Conservation (phyloP, 2,329 filamentous ascomycete genomes). For the Trichoderma gracile region DNA sequence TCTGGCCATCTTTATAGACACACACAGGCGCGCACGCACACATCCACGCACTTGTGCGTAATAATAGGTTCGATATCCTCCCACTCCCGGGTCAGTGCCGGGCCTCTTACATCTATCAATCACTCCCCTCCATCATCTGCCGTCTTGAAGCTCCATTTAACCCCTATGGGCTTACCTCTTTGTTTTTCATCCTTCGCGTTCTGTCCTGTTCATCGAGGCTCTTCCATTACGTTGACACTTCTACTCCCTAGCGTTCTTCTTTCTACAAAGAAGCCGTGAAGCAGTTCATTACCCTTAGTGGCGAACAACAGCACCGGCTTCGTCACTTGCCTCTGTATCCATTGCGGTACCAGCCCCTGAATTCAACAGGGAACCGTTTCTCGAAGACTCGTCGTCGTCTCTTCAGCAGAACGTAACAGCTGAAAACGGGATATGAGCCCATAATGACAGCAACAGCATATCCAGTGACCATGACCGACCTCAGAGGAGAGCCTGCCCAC, state of each 20-base stretch:
- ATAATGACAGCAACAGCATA: constrained; percentile 62
- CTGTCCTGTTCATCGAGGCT: not conserved
- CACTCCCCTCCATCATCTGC: constrained; percentile 52
- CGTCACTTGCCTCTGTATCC: not conserved
- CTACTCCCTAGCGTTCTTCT: not conserved
- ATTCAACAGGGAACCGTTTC: not conserved
- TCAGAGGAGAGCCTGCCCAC: constrained; percentile 61
- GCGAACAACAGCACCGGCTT: constrained; percentile 4
- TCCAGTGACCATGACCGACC: constrained; percentile 63
- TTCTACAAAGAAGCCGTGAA: not conserved
- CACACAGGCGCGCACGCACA: constrained; percentile 8
- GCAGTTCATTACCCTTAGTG: not conserved
- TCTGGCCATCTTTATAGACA: constrained; percentile 16
- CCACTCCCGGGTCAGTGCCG: constrained; percentile 52
- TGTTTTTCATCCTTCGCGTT: constrained; percentile 39
- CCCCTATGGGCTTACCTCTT: constrained; percentile 45
- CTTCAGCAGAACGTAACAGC: constrained; percentile 22
- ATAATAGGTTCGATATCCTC: constrained; percentile 37
- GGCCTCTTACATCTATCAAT: constrained; percentile 43
- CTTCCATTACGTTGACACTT: not conserved
- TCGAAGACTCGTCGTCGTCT: not conserved
- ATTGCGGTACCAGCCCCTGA: constrained; percentile 9
- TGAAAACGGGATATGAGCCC: constrained; percentile 49
- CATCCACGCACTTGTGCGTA: constrained; percentile 12
- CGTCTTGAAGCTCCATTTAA: constrained; percentile 43